Percentiles rank a stretch among this genome's conserved stretches.
phyloP scores from a whole-genome alignment of 148 eudicot genomes.

The Camellia sinensis region DNA sequence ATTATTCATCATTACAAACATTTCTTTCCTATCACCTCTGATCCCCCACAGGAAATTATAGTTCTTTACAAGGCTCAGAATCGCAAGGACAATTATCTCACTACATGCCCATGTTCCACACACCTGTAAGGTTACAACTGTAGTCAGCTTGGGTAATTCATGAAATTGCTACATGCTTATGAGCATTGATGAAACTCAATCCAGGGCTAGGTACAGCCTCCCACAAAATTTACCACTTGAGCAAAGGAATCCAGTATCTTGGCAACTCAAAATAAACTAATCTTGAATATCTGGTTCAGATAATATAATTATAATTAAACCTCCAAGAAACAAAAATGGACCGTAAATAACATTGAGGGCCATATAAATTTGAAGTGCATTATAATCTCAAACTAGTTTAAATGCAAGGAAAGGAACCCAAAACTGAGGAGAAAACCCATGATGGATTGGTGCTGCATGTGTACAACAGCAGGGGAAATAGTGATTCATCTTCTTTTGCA shows the following conservation, averaged over 20 bases:
- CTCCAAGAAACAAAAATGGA: not conserved
- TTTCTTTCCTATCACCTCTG: not conserved
- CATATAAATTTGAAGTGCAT: not conserved
- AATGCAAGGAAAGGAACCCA: no score
- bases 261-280: not conserved
- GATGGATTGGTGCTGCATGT: no score
- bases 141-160: not conserved
- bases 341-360: not conserved
- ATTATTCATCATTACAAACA: not conserved
- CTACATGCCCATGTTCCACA: not conserved
- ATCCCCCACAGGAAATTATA: not conserved
- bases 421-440: no score
- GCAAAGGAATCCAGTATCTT: not conserved
- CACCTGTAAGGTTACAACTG: not conserved
- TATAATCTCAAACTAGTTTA: no score
- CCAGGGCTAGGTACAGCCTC: not conserved
- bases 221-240: not conserved
- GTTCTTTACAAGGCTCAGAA: not conserved
- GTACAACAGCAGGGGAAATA: no score
- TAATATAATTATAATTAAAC: no score
- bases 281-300: not conserved
- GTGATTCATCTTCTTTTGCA: no score
- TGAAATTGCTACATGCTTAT: not conserved
- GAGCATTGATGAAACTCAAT: not conserved
- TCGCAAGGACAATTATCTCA: not conserved